Evolutionary conservation across 1,284 basidiomycete genomes (phyloP).

Genomic region (Rhodotorula sp.): DNA sequence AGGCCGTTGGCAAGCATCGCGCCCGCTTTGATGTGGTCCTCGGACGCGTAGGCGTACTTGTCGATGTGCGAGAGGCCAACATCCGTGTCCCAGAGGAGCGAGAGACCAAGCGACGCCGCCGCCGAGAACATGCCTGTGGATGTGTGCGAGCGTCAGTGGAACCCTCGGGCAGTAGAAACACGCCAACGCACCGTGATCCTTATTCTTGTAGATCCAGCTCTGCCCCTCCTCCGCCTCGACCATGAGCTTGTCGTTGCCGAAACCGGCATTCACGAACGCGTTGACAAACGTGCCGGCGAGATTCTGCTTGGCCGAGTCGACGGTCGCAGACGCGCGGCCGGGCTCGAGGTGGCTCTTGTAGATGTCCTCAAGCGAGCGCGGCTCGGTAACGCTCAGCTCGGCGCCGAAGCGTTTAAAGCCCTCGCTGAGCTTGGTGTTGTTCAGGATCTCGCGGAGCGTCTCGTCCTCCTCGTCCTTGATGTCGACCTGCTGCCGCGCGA

Average conservation of each 20-base stretch:
- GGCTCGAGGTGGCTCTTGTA: slow-evolving; percentile 97
- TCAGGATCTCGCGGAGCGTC: slow-evolving; percentile 67
- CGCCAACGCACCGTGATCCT: slow-evolving; percentile 75
- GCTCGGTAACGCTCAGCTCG: slow-evolving; percentile 86
- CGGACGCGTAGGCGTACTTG: slow-evolving; percentile 94
- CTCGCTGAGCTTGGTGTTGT: slow-evolving; percentile 77
- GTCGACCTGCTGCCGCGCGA: slow-evolving; percentile 87
- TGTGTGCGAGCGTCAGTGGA: not conserved
- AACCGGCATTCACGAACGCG: slow-evolving; percentile 98
- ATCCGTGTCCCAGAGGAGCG: slow-evolving; percentile 95
- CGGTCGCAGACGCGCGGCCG: slow-evolving; percentile 68
- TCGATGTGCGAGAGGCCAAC: slow-evolving; percentile 92
- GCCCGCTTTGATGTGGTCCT: slow-evolving; percentile 97
- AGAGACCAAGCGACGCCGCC: slow-evolving; percentile 88
- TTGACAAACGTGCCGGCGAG: slow-evolving; percentile 97
- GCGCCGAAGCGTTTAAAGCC: slow-evolving; percentile 92
- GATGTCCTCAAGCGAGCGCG: slow-evolving; percentile 92
- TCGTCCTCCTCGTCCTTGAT: slow-evolving; percentile 74
- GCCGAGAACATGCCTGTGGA: slow-evolving; percentile 88
- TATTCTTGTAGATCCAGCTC: slow-evolving; percentile 99
- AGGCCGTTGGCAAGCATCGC: slow-evolving; percentile 94
- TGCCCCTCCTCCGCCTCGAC: slow-evolving; percentile 92
- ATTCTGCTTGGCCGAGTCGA: slow-evolving; percentile 93
- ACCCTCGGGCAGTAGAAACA: not conserved
- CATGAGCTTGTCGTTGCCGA: slow-evolving; percentile 98